Base-by-base conservation (phyloP, 2,329 filamentous ascomycete species). In the Trichoderma koningii region DNA sequence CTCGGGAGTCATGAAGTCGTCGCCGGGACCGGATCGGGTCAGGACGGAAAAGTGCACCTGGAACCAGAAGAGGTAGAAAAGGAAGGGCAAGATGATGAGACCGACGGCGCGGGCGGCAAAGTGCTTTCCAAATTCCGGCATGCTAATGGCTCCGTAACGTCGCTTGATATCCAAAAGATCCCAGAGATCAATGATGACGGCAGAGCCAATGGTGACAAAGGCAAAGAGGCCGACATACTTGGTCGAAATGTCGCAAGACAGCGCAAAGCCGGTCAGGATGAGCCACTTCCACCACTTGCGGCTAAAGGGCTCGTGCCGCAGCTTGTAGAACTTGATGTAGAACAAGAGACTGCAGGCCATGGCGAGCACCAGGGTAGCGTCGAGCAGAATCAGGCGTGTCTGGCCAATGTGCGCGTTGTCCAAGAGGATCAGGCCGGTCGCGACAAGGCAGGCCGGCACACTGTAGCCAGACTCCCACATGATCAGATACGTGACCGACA, bases 201-300 rank as follows among this genome's bases (percentile, higher is more conserved):
- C 95, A 7, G 92, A 93, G 70, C 95, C 95, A 72, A 99, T 95
- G 67, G 94, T 97, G 77, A 98, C 88, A 79, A 99, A 99, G 73
- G 93, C 96, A 78, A 99, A 99, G 45, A 91, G 84, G 72, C 95
- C 95, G 66, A 99, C 93, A 71, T 99, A 99, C 82, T 99, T 99
- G 76, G 92, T 96, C 63, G 95, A 98, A 73, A 99, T 98, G 75
- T 97, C 95, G 76, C 94, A 98, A 75, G 93, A 97, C 75, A 99
- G 85, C 67, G 89, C 89, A 76, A 99, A 94, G 66, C 95, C 95
- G 7, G 95, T 99, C 72, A 98, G 80, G 68, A 99, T 87, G 66
- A 99, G 86, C 95, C 95, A 99, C 79, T 99, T 99, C 95, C 95
- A 99, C 95, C 95, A 99, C 80, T 99, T 98, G 68, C 93, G 87